These are phyloP conservation scores for Exophiala mesophila DNA, from an alignment of 2,329 filamentous ascomycete species.

Conservation along the genomic window DNA sequence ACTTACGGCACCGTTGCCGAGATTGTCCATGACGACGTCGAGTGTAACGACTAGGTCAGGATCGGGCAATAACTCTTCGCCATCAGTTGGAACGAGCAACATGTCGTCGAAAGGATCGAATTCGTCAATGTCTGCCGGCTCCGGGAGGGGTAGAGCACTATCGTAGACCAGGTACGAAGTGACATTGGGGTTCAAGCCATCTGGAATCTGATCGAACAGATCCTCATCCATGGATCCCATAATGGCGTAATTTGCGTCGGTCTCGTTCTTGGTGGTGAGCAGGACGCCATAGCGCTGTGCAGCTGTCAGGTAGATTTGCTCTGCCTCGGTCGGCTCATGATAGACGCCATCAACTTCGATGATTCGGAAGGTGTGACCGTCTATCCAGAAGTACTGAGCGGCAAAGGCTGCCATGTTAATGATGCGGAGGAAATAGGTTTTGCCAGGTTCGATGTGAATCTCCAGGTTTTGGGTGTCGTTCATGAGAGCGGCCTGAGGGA, in stretches of 20 bases:
- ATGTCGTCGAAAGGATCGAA: constrained; percentile 71
- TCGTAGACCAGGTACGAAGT: constrained; percentile 55
- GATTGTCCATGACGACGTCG: constrained; percentile 61
- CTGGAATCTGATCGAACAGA: constrained; percentile 65
- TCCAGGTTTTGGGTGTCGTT: constrained; percentile 63
- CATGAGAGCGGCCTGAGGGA: constrained; percentile 64
- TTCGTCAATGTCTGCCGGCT: constrained; percentile 54
- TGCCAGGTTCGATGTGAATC: constrained; percentile 58
- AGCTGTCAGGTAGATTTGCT: constrained; percentile 61
- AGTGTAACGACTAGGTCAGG: constrained; percentile 62
- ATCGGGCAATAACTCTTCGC: constrained; percentile 53
- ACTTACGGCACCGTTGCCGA: constrained; percentile 64
- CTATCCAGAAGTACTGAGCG: constrained; percentile 46
- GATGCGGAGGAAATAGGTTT: constrained; percentile 68
- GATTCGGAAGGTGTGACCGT: constrained; percentile 57
- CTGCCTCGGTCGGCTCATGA: constrained; percentile 54
- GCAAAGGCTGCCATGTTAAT: constrained; percentile 69
- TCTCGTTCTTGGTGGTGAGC: constrained; percentile 58
- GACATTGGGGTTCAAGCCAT: constrained; percentile 58
- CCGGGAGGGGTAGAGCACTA: constrained; percentile 40
- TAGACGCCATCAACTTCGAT: constrained; percentile 72
- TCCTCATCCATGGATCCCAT: constrained; percentile 65
- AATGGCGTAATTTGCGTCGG: constrained; percentile 61
- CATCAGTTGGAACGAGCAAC: constrained; percentile 61
- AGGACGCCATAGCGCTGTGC: constrained; percentile 59